These are phyloP conservation scores for Cyclostephanos invisitatus DNA, from an alignment of 108 stramenopile species.

Conservation along the genomic window DNA sequence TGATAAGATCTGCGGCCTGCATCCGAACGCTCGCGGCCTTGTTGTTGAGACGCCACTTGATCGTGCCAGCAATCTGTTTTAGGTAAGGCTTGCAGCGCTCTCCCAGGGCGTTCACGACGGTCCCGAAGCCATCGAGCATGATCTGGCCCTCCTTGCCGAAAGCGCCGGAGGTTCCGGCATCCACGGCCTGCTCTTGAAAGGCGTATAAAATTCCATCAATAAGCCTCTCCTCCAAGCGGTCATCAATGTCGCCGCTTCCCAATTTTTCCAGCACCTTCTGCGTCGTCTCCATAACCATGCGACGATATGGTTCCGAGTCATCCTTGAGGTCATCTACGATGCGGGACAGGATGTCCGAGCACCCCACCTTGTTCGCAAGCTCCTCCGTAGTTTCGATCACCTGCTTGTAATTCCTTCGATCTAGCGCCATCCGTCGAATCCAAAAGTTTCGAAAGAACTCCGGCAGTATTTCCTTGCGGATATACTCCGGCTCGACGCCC, in stretches of 20 bases:
- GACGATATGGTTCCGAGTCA: conserved; percentile 97
- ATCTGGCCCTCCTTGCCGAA: conserved; percentile 79
- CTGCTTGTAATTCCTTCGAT: conserved; percentile 96
- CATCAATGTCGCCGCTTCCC: conserved; percentile 94
- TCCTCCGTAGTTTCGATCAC: conserved; percentile 98
- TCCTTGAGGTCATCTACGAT: conserved; percentile 99
- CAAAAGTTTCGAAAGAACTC: conserved; percentile 98
- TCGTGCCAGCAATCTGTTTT: conserved; percentile 96
- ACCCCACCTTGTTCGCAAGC: conserved; percentile 98
- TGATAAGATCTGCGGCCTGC: conserved; percentile 99
- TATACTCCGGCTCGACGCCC: conserved; percentile 96
- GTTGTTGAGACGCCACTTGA: conserved; percentile 99
- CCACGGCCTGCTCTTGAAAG: conserved; percentile 98
- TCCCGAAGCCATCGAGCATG: conserved; percentile 98
- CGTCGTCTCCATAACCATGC: conserved; percentile 99
- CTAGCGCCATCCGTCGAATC: conserved; percentile 98
- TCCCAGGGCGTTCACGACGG: conserved; percentile 95
- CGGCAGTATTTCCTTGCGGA: conserved; percentile 94
- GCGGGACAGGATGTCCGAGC: conserved; percentile 90
- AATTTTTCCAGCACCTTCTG: conserved; percentile 92
- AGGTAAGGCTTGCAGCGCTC: conserved; percentile 97
- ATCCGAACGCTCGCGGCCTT: conserved; percentile 96
- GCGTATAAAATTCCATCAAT: conserved; percentile 99
- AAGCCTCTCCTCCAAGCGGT: conserved; percentile 95
- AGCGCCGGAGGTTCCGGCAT: conserved; percentile 64